These are phyloP conservation scores for Ammopiptanthus mongolicus DNA, from an alignment of 306 rosid genomes.

Conservation along the genomic window DNA sequence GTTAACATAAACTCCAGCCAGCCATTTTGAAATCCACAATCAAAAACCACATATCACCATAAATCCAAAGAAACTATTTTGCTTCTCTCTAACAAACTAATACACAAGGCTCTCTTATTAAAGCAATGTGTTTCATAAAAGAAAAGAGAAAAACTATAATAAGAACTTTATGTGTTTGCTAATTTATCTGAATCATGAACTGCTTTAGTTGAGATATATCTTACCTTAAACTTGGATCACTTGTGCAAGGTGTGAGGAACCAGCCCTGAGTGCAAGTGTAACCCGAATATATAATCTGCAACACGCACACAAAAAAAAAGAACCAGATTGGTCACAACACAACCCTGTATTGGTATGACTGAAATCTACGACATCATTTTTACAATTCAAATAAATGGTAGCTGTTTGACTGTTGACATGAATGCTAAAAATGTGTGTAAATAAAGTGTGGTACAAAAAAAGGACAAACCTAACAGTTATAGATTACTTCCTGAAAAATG, in stretches of 20 bases:
- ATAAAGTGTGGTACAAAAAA: neutral
- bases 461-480: neutral
- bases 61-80: too few species aligned
- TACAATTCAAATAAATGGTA: neutral
- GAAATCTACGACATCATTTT: neutral
- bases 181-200: slow-evolving; percentile 1
- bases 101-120: too few species aligned
- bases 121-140: too few species aligned
- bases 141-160: too few species aligned
- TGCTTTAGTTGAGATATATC: slow-evolving; percentile 14
- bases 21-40: too few species aligned
- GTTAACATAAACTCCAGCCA: too few species aligned
- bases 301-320: neutral
- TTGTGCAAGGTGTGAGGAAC: slow-evolving; percentile 88
- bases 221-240: slow-evolving; percentile 82
- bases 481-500: neutral
- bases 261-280: slow-evolving; percentile 94
- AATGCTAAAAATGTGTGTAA: neutral
- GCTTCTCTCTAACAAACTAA: too few species aligned
- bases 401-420: neutral
- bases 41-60: too few species aligned
- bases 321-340: neutral
- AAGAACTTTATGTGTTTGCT: too few species aligned
- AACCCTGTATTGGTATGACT: neutral
- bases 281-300: slow-evolving; percentile 77